Evolutionary conservation across 768 basidiomycete species (phyloP), one percentile per base, ranked within the genome.

Genomic region (Clavaria fumosa): DNA sequence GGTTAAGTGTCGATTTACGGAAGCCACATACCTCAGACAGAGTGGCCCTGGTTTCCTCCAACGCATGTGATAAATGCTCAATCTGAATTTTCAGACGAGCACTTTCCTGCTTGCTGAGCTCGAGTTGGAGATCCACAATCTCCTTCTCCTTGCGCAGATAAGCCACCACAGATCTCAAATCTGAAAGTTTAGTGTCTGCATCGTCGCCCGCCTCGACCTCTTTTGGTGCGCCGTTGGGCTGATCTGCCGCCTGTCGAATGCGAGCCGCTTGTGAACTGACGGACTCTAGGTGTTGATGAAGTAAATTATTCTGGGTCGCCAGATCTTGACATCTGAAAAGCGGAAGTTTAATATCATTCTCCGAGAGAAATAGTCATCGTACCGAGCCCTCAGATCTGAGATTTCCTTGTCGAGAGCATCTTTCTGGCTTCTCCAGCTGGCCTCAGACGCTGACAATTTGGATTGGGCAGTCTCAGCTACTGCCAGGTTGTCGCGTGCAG

Each of bases 121-220:
- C 82, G 18, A 86, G 65, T 45, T 89, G 84, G 22, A 89, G 68
- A 46, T 91, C 86, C 31, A 84, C 78, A 37, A 91, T 86, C 52
- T 90, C 85, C 58, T 91, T 89, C 64, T 90, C 88, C 50, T 80
- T 85, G 28, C 88, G 70, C 23, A 91, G 61, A 55, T 83, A 90
- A 2, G 75, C 67, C 30, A 89, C 75, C 19, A 88, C 78, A 12
- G 78, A 70, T 20, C 80, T 78, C 15, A 88, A 57, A 45, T 86
- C 83, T 0, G 77, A 63, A 7, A 82, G 45, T 50, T 83, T 78
- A 2, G 64, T 63, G 44, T 82, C 79, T 3, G 60, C 48, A 42
- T 76, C 73, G 12, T 65, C 72, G 6, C 56, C 40, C 0, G 55
- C 49, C 14, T 72, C 72, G 15, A 47, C 60, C 31, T 72, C 75